A percentile compares a stretch with the other conserved stretches of the same genome.
Conservation (phyloP, 148 eudicot species). For the Nepenthes mirabilis region DNA sequence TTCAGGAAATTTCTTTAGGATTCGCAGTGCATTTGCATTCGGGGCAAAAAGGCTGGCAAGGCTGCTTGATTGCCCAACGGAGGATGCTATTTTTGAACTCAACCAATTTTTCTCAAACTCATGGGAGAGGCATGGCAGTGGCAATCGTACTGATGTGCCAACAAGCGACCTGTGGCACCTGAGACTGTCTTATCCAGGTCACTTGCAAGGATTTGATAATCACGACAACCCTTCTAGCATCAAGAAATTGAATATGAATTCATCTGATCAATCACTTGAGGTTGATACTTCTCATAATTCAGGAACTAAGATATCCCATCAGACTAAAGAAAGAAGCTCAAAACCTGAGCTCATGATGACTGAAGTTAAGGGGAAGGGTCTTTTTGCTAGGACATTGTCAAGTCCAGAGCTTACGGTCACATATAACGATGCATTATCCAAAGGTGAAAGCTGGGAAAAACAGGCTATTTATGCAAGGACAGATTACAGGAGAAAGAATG, state of each 20-base stretch:
- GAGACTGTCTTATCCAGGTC: conserved; percentile 19
- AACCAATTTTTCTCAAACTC: conserved; percentile 78
- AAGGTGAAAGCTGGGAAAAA: conserved; percentile 28
- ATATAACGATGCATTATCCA: conserved; percentile 30
- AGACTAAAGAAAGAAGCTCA: conserved; percentile 15
- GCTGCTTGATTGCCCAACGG: conserved; percentile 70
- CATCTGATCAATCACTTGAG: conserved; percentile 16
- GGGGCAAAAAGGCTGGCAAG: conserved; percentile 79
- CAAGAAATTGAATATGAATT: conserved; percentile 15
- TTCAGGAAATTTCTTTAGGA: conserved; percentile 73
- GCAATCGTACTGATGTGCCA: conserved; percentile 71
- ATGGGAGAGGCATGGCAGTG: conserved; percentile 86
- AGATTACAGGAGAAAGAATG: conserved; percentile 33
- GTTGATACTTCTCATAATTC: conserved; percentile 15
- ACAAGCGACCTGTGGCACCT: conserved; percentile 12
- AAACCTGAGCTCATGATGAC: conserved; percentile 23
- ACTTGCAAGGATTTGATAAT: conserved; percentile 12
- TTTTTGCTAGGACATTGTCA: conserved; percentile 68
- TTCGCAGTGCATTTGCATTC: conserved; percentile 87
- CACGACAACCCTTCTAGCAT: conserved; percentile 13
- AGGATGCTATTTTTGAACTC: conserved; percentile 45
- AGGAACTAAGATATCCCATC: conserved; percentile 23
- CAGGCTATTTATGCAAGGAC: conserved; percentile 21
- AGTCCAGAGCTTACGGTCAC: conserved; percentile 78
- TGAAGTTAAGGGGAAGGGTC: conserved; percentile 45